Percentiles rank a stretch among this genome's conserved stretches.
Evolutionary conservation across 2,329 filamentous ascomycete genomes (phyloP).

Genomic region (Epichloe sylvatica): DNA sequence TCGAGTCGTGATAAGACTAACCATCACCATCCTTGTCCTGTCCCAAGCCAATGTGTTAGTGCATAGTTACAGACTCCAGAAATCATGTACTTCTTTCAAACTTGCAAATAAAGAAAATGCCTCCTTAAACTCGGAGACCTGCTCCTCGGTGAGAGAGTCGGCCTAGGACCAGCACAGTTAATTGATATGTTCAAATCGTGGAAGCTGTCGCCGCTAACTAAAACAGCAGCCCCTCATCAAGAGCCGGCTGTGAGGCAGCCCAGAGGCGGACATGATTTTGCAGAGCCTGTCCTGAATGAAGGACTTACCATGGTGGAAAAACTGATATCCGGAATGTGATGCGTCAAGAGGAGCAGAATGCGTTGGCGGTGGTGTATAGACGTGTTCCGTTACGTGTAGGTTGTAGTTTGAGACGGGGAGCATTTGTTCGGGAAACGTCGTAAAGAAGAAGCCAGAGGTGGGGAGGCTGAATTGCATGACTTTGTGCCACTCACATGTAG

Average conservation of each 20-base stretch:
- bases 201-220: neutral
- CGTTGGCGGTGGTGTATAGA: neutral
- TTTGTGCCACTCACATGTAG: neutral
- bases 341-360: neutral
- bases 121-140: slow-evolving; percentile 99
- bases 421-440: neutral
- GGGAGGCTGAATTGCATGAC: neutral
- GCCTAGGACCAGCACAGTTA: slow-evolving; percentile 43
- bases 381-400: neutral
- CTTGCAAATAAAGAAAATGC: slow-evolving; percentile 99
- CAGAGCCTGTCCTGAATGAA: neutral
- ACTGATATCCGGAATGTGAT: neutral
- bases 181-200: slow-evolving; percentile 8
- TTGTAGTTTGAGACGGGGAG: neutral
- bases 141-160: slow-evolving; percentile 97
- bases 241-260: neutral
- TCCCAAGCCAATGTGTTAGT: slow-evolving; percentile 7
- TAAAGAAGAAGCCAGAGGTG: neutral
- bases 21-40: slow-evolving; percentile 87
- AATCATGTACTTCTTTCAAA: slow-evolving; percentile 7
- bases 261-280: neutral
- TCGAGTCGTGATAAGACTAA: slow-evolving; percentile 35
- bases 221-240: slow-evolving; percentile 13
- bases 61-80: neutral
- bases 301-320: slow-evolving; percentile 4